Conservation (phyloP, 2,329 filamentous ascomycete species). For the Didymosphaeria variabile region DNA sequence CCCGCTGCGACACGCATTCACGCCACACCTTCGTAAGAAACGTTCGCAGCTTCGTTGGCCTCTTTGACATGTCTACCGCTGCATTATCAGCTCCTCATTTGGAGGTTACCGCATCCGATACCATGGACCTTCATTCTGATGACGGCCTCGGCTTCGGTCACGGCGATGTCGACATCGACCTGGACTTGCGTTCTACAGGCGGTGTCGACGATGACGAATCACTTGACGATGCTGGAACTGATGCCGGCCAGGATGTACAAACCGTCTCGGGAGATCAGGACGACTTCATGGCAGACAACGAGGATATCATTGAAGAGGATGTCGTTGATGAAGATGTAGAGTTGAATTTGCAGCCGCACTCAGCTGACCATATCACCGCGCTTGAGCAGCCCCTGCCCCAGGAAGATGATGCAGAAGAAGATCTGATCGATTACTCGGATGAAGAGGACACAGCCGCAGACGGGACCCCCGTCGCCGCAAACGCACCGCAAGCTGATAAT, state of each 20-base stretch:
- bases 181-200: constrained; percentile 33
- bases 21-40: constrained; percentile 12
- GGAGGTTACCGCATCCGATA: constrained; percentile 54
- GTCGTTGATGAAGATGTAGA: constrained; percentile 24
- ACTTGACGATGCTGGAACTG: constrained; percentile 59
- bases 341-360: constrained; percentile 18
- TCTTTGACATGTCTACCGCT: constrained; percentile 33
- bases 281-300: constrained; percentile 50
- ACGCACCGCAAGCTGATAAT: constrained; percentile 16
- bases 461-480: neutral
- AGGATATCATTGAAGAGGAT: constrained; percentile 42
- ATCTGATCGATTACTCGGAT: constrained; percentile 47
- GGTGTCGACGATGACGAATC: constrained; percentile 57
- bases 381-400: constrained; percentile 14
- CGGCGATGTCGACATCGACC: constrained; percentile 67
- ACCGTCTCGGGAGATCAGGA: constrained; percentile 36
- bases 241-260: constrained; percentile 31
- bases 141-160: constrained; percentile 58
- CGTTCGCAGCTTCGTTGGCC: constrained; percentile 1
- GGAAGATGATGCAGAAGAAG: constrained; percentile 33
- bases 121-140: constrained; percentile 66
- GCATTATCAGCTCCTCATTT: constrained; percentile 32
- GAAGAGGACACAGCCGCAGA: constrained; percentile 34
- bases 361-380: constrained; percentile 4
- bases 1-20: constrained; percentile 30